Evolutionary conservation across 495 filamentous ascomycete genomes (phyloP).

Genomic region (Aspergillus haitiensis): DNA sequence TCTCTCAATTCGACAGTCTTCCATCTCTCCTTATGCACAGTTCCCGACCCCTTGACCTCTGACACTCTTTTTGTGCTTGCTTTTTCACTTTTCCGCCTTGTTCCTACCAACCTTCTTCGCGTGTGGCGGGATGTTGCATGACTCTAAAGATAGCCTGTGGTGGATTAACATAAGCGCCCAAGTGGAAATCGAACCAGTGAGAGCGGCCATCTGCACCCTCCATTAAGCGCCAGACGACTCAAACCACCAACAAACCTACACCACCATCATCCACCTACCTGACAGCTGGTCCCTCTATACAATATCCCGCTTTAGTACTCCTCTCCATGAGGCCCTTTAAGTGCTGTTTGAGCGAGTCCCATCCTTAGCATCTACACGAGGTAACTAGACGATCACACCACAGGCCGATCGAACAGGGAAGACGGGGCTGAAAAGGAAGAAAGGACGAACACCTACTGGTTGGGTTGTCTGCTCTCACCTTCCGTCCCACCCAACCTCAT

Average conservation of each 20-base stretch:
- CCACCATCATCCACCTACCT: conserved; percentile 7
- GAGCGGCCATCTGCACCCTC: conserved; percentile 22
- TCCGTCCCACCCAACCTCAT: conserved; percentile 30
- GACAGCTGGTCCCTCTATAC: not conserved
- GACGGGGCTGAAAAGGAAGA: conserved; percentile 16
- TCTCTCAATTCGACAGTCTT: conserved; percentile 10
- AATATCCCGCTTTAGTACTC: conserved; percentile 6
- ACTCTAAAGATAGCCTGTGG: conserved; percentile 21
- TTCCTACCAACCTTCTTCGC: not conserved
- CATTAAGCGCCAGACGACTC: conserved; percentile 42
- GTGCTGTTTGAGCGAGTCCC: conserved; percentile 9
- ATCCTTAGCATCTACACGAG: conserved; percentile 21
- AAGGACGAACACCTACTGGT: conserved; percentile 15
- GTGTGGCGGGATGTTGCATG: conserved; percentile 33
- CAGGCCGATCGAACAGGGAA: conserved; percentile 16
- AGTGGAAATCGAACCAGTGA: conserved; percentile 26
- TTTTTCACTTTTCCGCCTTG: not conserved
- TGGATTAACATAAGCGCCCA: conserved; percentile 32
- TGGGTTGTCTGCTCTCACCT: conserved; percentile 28
- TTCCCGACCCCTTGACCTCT: conserved; percentile 19
- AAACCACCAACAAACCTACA: conserved; percentile 13
- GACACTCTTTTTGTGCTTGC: conserved; percentile 3
- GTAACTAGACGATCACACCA: conserved; percentile 28
- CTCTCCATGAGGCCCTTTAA: conserved; percentile 12
- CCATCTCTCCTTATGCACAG: conserved; percentile 22